These are phyloP conservation scores for Coemansia sp. DNA, from an alignment of 192 early-diverging fungal species.

Conservation along the genomic window DNA sequence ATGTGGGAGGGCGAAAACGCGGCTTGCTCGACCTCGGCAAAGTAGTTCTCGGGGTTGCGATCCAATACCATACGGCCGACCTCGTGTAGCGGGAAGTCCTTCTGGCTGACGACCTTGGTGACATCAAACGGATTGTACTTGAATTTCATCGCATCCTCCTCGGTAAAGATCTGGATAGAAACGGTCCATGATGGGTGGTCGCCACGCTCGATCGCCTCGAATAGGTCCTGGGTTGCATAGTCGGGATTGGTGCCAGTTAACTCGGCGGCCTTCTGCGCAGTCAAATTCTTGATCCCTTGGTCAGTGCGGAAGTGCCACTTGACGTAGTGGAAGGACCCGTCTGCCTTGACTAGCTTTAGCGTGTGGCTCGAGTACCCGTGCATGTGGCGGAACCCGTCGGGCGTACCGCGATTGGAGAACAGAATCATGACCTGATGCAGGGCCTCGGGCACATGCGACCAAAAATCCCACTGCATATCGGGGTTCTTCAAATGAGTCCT, in stretches of 20 bases:
- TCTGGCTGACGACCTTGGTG: slow-evolving; percentile 70
- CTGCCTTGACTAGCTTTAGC: slow-evolving; percentile 66
- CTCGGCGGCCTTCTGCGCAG: slow-evolving; percentile 56
- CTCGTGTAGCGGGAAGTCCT: slow-evolving; percentile 64
- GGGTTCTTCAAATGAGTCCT: slow-evolving; percentile 71
- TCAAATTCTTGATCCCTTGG: slow-evolving; percentile 64
- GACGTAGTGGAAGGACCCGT: slow-evolving; percentile 68
- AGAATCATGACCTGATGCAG: slow-evolving; percentile 81
- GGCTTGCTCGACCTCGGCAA: slow-evolving; percentile 75
- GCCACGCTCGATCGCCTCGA: slow-evolving; percentile 62
- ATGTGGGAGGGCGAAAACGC: slow-evolving; percentile 71
- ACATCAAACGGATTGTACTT: slow-evolving; percentile 73
- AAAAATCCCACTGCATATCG: slow-evolving; percentile 80
- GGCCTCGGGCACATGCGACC: slow-evolving; percentile 75
- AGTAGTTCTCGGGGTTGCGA: slow-evolving; percentile 76
- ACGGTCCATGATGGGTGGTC: slow-evolving; percentile 70
- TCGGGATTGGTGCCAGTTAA: slow-evolving; percentile 60
- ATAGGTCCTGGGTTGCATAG: slow-evolving; percentile 65
- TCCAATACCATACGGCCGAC: slow-evolving; percentile 73
- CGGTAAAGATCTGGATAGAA: slow-evolving; percentile 65
- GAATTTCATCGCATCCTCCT: slow-evolving; percentile 62
- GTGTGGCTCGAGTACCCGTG: slow-evolving; percentile 82
- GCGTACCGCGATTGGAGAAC: slow-evolving; percentile 85
- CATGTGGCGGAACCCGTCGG: slow-evolving; percentile 79
- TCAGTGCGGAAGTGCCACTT: slow-evolving; percentile 85